A percentile compares a stretch with the other conserved stretches of the same genome.
Evolutionary conservation across 1,284 basidiomycete species (phyloP).

Genomic region (Marasmius tenuissimus): DNA sequence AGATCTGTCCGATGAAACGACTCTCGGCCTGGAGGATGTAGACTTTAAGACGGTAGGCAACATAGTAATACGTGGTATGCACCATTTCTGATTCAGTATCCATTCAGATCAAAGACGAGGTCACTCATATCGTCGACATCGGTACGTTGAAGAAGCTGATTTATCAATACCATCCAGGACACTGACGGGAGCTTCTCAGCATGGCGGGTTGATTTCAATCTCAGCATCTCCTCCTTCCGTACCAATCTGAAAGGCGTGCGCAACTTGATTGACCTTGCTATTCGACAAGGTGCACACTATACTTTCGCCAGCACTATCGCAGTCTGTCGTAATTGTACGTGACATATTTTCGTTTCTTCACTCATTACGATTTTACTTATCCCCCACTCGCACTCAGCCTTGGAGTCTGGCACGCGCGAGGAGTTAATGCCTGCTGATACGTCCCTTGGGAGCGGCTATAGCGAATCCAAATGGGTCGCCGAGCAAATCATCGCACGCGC

Average conservation of each 20-base stretch:
- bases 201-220: constrained; percentile 42
- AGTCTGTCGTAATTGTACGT: constrained; percentile 20
- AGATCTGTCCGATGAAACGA: constrained; percentile 3
- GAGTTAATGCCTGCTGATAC: background rate
- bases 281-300: constrained; percentile 23
- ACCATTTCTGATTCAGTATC: background rate
- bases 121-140: constrained; percentile 15
- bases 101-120: background rate
- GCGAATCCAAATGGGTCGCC: background rate
- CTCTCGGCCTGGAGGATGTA: constrained; percentile 12
- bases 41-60: constrained; percentile 14
- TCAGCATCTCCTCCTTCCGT: constrained; percentile 33
- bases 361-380: background rate
- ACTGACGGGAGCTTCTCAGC: constrained; percentile 19
- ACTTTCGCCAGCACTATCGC: constrained; percentile 27
- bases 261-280: constrained; percentile 34
- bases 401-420: background rate
- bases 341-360: constrained; percentile 8
- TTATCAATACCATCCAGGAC: too few species aligned
- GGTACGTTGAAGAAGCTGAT: constrained; percentile 1
- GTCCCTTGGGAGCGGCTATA: background rate
- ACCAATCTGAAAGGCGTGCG: constrained; percentile 32
- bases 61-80: constrained; percentile 7
- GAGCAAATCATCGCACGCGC: background rate
- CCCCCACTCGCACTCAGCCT: background rate